phyloP scores from a whole-genome alignment of 768 basidiomycete genomes.

The Infundibulicybe gibba region DNA sequence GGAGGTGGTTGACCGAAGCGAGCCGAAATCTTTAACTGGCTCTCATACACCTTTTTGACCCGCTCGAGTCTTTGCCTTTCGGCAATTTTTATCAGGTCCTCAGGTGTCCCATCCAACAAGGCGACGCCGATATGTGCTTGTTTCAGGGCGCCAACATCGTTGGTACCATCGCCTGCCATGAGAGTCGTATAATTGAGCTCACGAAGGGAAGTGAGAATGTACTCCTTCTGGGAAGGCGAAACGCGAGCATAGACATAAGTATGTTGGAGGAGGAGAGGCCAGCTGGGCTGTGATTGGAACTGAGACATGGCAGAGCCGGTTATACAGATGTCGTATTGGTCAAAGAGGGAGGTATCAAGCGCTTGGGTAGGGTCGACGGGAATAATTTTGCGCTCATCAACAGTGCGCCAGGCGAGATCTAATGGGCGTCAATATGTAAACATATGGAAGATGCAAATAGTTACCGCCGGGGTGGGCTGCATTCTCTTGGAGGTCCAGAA shows the following conservation, averaged over 20 bases:
- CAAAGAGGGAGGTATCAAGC: slow-evolving; percentile 73
- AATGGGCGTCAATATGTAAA: neutral
- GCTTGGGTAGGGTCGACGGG: slow-evolving; percentile 79
- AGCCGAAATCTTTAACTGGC: slow-evolving; percentile 85
- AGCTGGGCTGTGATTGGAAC: slow-evolving; percentile 66
- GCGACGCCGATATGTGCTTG: slow-evolving; percentile 93
- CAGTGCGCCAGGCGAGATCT: slow-evolving; percentile 91
- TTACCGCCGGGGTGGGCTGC: slow-evolving; percentile 63
- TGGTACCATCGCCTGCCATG: slow-evolving; percentile 99
- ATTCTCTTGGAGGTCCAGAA: slow-evolving; percentile 87
- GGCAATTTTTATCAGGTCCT: slow-evolving; percentile 91
- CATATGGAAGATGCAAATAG: slow-evolving; percentile 15
- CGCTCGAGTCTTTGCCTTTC: slow-evolving; percentile 88
- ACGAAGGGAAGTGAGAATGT: slow-evolving; percentile 89
- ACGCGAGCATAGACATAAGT: slow-evolving; percentile 99
- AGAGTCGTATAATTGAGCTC: slow-evolving; percentile 87
- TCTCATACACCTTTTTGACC: slow-evolving; percentile 96
- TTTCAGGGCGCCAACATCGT: slow-evolving; percentile 97
- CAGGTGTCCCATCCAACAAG: slow-evolving; percentile 83
- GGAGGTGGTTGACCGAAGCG: slow-evolving; percentile 94
- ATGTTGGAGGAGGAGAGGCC: slow-evolving; percentile 83
- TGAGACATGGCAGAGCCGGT: slow-evolving; percentile 94
- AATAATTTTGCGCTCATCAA: slow-evolving; percentile 90
- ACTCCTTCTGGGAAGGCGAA: slow-evolving; percentile 93
- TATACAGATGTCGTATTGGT: slow-evolving; percentile 92